Base-by-base conservation (phyloP, 2,329 filamentous ascomycete species). In the Aspergillus calidoustus region DNA sequence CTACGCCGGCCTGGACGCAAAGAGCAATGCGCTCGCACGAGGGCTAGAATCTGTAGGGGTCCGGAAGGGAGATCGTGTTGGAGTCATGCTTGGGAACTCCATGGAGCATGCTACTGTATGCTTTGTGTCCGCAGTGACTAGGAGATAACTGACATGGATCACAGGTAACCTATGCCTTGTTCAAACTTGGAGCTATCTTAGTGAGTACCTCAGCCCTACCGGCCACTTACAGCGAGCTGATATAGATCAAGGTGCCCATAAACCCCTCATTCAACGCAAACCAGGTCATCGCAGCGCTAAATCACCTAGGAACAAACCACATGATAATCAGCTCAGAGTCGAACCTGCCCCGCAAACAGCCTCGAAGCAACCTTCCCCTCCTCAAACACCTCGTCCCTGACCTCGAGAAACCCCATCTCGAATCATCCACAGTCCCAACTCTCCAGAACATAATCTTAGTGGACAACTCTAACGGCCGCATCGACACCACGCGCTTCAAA, bases 171-270 rank as follows among this genome's bases (percentile, higher is more conserved):
- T 98, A 98, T 77, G 93, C 93, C 0, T 77, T 95, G 58, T 97
- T 94, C 82, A 98, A 98, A 77, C 84, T 98, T 9, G 95, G 95
- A n/a, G 94, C 92, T 25, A 87, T 98, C 54, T 82, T 98, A 64
- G 93, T 87, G 74, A 63, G 79, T 69, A 52, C 7, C 1, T 9
- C 11, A 41, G 17, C 38, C 17, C 17, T 25, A 22, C n/a, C 9
- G 38, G 3, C 15, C 15, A 11, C 41, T 8, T 8, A 41, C 13
- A 23, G 11, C 23, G 44, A 7, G 17, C 19, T 57, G 19, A 48
- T 44, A 22, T 15, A 49, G 4, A 17, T 41, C 53, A 28, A 87
- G 86, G 87, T 96, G n/a, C 95, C 94, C 0, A 80, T 98, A 25
- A 98, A 99, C 75, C 94, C 93, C 22, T 89, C 87, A 1, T 98